Base-by-base conservation (phyloP, 2,329 filamentous ascomycete species). In the Exophiala spinifera region DNA sequence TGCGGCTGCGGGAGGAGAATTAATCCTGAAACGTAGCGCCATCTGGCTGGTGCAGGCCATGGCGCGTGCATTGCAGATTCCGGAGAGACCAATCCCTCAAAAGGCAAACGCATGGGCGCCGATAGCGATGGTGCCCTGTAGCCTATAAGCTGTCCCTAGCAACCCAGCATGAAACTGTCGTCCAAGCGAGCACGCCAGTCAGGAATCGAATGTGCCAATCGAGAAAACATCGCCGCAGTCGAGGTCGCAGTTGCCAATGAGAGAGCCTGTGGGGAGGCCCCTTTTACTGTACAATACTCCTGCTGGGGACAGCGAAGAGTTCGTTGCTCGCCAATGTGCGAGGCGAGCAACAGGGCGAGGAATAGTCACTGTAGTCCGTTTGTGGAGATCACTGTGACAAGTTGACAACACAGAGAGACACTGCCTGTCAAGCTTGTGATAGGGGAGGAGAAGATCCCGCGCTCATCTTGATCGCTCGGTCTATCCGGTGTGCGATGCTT, bases 1-100 rank as follows among this genome's bases (percentile, higher is more conserved):
- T 60, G 54, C 48, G 51, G 54, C 50, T 44, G 53, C 48, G 51
- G 36, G 51, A 52, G 46, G 34, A 53, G 48, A 39, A 57, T 47
- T 46, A 46, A 59, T 46, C 56, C n/a, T 61, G 55, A 61, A 62
- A 62, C 60, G 44, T 60, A 57, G 57, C 54, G 51, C 53, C 57
- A 57, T 60, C 54, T 48, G 15, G 42, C 34, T 44, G 25, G 44
- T 45, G 28, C 25, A 34, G 50, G 50, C 21, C 23, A 47, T 60
- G 57, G 57, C 54, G 57, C 57, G 54, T 57, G 54, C 54, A 33
- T 49, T 44, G 37, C 47, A 57, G 57, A 53, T 60, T 49, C 51
- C 50, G 51, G 40, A 57, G 44, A 31, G 40, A 23, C 51, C 50
- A 37, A 45, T 17, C 21, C 20, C 13, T 31, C 15, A 43, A 34